phyloP scores from a whole-genome alignment of 2,329 filamentous ascomycete genomes.

The Fusarium burgessii region DNA sequence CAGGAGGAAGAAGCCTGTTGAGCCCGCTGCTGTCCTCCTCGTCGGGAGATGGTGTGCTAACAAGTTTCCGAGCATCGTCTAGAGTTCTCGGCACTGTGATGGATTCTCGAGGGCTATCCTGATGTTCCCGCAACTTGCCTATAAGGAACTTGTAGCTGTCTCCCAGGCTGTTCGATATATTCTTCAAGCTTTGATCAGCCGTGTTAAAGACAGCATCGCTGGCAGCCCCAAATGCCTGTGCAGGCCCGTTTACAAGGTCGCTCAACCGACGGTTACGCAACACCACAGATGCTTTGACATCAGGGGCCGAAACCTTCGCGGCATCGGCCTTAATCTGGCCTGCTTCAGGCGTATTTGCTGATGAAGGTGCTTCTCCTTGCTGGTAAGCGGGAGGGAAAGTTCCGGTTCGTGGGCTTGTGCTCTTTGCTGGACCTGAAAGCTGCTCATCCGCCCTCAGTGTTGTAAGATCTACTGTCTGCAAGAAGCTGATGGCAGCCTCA shows the following conservation, averaged over 20 bases:
- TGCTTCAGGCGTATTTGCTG: slow-evolving; percentile 50
- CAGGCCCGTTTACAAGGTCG: slow-evolving; percentile 86
- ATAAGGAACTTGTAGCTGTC: slow-evolving; percentile 95
- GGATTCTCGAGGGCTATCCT: slow-evolving; percentile 58
- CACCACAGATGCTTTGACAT: slow-evolving; percentile 60
- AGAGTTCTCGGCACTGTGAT: slow-evolving; percentile 85
- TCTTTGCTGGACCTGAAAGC: slow-evolving; percentile 74
- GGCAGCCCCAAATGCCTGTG: slow-evolving; percentile 83
- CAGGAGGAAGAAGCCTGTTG: slow-evolving; percentile 62
- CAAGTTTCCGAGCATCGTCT: slow-evolving; percentile 90
- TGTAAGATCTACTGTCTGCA: slow-evolving; percentile 94
- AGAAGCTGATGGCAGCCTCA: slow-evolving; percentile 92
- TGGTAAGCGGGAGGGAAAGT: slow-evolving; percentile 70
- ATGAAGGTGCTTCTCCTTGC: slow-evolving; percentile 56
- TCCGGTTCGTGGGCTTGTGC: slow-evolving; percentile 61
- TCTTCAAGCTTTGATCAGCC: slow-evolving; percentile 92
- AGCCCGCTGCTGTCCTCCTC: slow-evolving; percentile 72
- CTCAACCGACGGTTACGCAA: slow-evolving; percentile 81
- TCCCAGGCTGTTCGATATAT: slow-evolving; percentile 88
- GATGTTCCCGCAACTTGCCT: slow-evolving; percentile 83
- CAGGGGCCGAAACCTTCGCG: slow-evolving; percentile 54
- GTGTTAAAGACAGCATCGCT: slow-evolving; percentile 88
- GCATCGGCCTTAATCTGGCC: slow-evolving; percentile 50
- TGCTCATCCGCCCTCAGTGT: slow-evolving; percentile 85
- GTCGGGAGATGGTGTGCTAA: slow-evolving; percentile 76